These are phyloP conservation scores for Erigeron philadelphicus DNA, from an alignment of 140 eudicot species.

Conservation along the genomic window DNA sequence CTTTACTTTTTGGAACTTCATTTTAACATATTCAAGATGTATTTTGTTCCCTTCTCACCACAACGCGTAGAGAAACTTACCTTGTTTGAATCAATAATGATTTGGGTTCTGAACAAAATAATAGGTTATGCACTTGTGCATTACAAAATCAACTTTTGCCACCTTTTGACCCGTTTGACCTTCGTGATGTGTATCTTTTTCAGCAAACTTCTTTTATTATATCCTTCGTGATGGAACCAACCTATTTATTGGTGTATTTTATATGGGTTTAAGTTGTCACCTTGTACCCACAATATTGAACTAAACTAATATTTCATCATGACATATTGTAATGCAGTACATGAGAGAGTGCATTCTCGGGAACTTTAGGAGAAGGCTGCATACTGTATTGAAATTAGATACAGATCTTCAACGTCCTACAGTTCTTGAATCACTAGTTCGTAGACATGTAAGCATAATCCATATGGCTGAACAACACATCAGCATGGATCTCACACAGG, in stretches of 20 bases:
- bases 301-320: conserved; percentile 17
- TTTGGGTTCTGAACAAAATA: neutral
- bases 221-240: neutral
- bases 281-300: conserved; percentile 7
- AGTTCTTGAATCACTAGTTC: conserved; percentile 76
- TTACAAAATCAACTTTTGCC: neutral
- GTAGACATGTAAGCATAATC: conserved; percentile 74
- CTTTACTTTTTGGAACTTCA: no score
- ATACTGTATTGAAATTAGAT: conserved; percentile 75
- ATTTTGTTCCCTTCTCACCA: no score
- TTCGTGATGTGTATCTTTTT: neutral
- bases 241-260: neutral
- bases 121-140: neutral
- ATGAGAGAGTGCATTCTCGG: conserved; percentile 99
- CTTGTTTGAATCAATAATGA: neutral
- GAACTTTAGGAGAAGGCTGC: conserved; percentile 82
- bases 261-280: neutral
- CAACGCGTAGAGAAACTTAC: no score
- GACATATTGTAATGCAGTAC: conserved; percentile 48
- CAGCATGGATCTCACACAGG: conserved; percentile 99
- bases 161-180: conserved; percentile 2
- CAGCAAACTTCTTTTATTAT: neutral
- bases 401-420: conserved; percentile 96
- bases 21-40: no score
- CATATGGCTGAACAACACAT: conserved; percentile 93